phyloP scores from a whole-genome alignment of 2,329 filamentous ascomycete genomes.

The Claviceps spartinae region DNA sequence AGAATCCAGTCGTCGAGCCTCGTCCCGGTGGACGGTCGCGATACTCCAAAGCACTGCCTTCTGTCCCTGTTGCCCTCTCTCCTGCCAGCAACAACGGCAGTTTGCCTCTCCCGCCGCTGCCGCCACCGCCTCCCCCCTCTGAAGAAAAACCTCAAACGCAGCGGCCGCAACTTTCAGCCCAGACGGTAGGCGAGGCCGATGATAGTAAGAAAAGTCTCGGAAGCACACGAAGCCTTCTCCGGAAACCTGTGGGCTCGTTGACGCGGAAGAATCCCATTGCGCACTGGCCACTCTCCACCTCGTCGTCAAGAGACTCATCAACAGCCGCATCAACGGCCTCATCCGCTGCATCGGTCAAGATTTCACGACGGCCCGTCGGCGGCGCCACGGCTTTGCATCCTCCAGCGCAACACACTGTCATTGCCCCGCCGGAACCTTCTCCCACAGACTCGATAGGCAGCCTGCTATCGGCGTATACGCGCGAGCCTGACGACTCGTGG shows the following conservation, averaged over 20 bases:
- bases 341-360: constrained; percentile 15
- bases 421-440: constrained; percentile 18
- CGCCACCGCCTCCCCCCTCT: constrained; percentile 4
- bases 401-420: constrained; percentile 3
- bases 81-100: constrained; percentile 12
- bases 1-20: neutral
- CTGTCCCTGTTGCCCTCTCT: constrained; percentile 25
- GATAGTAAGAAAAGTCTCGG: constrained; percentile 6
- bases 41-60: constrained; percentile 45
- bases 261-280: neutral
- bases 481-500: constrained; percentile 26
- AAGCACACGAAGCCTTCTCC: constrained; percentile 5
- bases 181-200: constrained; percentile 5
- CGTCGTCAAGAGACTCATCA: neutral
- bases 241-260: constrained; percentile 11
- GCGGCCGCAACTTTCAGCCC: too few relatives aligned
- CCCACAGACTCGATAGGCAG: constrained; percentile 39
- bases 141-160: too few relatives aligned
- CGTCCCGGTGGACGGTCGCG: constrained; percentile 31
- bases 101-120: constrained; percentile 13
- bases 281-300: constrained; percentile 9
- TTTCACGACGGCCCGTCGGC: constrained; percentile 23
- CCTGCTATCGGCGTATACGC: constrained; percentile 41
- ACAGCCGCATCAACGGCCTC: neutral
- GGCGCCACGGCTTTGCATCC: neutral